These are phyloP conservation scores for Xerocomus minutiporus DNA, from an alignment of 1,284 basidiomycete species.

Conservation along the genomic window DNA sequence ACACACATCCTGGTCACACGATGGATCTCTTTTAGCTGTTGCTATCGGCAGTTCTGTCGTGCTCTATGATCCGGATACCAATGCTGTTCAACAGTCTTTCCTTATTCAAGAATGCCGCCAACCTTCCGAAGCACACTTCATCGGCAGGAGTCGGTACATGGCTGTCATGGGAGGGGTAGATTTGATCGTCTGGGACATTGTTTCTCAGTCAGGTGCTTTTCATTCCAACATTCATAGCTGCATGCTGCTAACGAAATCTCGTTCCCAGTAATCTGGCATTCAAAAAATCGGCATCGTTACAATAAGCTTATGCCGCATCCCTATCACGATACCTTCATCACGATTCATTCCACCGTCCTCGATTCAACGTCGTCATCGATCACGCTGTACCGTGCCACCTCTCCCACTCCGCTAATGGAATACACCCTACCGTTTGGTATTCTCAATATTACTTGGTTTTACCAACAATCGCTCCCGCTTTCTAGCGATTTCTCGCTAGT, in stretches of 20 bases:
- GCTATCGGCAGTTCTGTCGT: conserved; percentile 67
- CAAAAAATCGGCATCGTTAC: conserved; percentile 37
- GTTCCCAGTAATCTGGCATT: conserved; percentile 56
- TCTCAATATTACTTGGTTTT: conserved; percentile 47
- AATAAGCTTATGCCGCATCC: conserved; percentile 51
- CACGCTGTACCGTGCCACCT: conserved; percentile 45
- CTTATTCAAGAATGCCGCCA: conserved; percentile 50
- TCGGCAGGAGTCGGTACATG: conserved; percentile 61
- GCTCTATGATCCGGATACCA: conserved; percentile 74
- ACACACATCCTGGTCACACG: conserved; percentile 75
- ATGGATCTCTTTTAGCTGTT: conserved; percentile 83
- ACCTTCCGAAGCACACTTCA: conserved; percentile 51
- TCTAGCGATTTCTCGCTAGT: conserved; percentile 50
- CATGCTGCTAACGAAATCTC: conserved; percentile 6
- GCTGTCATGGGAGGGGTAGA: conserved; percentile 50
- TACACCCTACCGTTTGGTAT: conserved; percentile 58
- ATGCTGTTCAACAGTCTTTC: conserved; percentile 63
- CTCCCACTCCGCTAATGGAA: conserved; percentile 40
- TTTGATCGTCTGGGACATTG: conserved; percentile 77
- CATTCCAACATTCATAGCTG: conserved; percentile 2
- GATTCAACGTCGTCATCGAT: conserved; percentile 34
- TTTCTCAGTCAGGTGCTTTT: conserved; percentile 62
- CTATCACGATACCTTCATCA: conserved; percentile 51
- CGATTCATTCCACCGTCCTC: conserved; percentile 43
- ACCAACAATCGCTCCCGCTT: conserved; percentile 30